Base-by-base conservation (phyloP, 306 rosid genomes). In the Trichosanthes cucumerina region DNA sequence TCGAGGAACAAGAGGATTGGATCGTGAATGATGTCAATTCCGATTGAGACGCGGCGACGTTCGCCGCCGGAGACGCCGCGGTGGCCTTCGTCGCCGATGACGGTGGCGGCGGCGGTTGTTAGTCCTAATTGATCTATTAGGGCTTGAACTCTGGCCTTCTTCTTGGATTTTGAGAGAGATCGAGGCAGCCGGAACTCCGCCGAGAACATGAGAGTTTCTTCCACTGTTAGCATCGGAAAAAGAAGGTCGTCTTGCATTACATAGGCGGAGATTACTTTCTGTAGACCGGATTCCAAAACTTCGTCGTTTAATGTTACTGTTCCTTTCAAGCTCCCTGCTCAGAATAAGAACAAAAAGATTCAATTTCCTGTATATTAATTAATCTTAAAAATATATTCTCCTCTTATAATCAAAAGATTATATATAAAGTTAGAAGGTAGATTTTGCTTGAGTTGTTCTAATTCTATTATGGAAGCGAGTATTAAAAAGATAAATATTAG, bases 231-330 rank as follows among this genome's bases (percentile, higher is more conserved):
- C 98, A 94, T 94, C 5, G 98, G 98, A 56, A 92, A 94, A 41
- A 94, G 86, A 21, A 94, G 98, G 58, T 94, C 98, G 14, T 94
- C 98, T 83, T 94, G 98, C 98, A 94, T 94, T 26, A 94, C 98
- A 19, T 94, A 94, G 36, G 97, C 98, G 0, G 98, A 94, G 2
- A 94, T 92, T 7, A 86, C 95, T 69, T 92, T 94, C 21, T 83
- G 43, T 4, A 91, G 86, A 1, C 91, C 77, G 0, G 98, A 88
- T 15, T 89, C 89, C 52, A 94, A 21, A 14, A 60, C 84, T 58
- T 92, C 96, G 19, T 90, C 89, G 69, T 92, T 94, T 26, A 94
- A 39, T 0, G 86, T 86, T 15, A 92, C 78, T 0, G 83, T 72
- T 2, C 98, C 98, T 68, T 12, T 68, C 26, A 68, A 38, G 6